Evolutionary conservation across 257 asterid species (phyloP).

Genomic region (Fraxinus anomala): DNA sequence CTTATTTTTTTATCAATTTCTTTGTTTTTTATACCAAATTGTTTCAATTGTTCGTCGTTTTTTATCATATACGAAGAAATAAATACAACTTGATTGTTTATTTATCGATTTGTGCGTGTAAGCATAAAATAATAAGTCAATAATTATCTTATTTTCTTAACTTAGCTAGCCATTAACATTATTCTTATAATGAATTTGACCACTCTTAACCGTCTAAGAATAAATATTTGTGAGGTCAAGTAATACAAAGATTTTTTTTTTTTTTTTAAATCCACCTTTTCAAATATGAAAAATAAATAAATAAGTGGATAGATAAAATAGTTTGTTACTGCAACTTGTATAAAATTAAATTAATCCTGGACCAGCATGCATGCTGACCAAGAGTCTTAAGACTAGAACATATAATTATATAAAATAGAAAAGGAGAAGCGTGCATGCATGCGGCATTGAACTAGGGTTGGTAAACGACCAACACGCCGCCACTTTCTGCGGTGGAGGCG

Average conservation of each 20-base stretch:
- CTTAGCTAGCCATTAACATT: not conserved
- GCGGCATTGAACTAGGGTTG: not conserved
- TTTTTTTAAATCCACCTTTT: no score
- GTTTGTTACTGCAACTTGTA: no score
- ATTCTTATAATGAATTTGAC: not conserved
- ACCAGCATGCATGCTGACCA: not conserved
- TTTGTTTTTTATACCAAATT: not conserved
- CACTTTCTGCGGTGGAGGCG: not conserved
- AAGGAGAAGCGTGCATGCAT: not conserved
- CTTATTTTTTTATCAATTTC: not conserved
- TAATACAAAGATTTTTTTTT: not conserved
- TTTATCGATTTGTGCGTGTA: not conserved
- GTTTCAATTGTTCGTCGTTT: not conserved
- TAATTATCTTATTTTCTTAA: not conserved
- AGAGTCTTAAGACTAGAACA: no score
- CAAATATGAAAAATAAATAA: no score
- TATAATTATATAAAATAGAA: not conserved
- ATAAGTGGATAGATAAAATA: no score
- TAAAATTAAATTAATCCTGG: no score
- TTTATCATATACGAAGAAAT: not conserved
- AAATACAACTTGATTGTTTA: not conserved
- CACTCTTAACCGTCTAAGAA: not conserved
- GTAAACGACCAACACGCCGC: no score
- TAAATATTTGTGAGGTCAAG: not conserved
- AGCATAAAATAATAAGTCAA: not conserved